Evolutionary conservation across 2,329 filamentous ascomycete genomes (phyloP), one percentile per base, ranked within the genome.

Genomic region (Claviceps citrina): DNA sequence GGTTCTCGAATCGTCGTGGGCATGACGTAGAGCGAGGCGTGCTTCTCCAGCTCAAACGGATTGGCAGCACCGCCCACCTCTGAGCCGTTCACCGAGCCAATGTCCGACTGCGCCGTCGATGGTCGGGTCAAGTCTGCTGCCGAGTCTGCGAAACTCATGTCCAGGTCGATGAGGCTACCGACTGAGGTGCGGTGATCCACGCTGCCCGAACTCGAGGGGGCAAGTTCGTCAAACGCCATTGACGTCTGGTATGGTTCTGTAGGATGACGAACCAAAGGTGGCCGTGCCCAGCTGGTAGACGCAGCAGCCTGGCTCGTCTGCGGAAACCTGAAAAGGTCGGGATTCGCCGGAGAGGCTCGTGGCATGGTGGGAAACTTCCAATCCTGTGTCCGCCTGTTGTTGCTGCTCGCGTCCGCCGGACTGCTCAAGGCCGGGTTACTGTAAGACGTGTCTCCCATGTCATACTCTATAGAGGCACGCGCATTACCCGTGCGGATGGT

Each of bases 21-120:
- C 48, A 55, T 51, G 10, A 59, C 60, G 45, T 75, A 73, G 1
- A 76, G 57, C 1, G 73, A 76, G 1, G 71, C 62, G 47, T 78
- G 74, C n/a, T 70, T 67, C 52, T 80, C 76, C 3, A 79, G 62
- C 40, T 78, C 72, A 42, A 79, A 79, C 0, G 75, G 73, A 47
- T 74, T 73, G 2, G 62, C 65, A 2, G 62, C 65, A 10, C 66
- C 62, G 20, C 70, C 67, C 25, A 70, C 54, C 42, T 76, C 70
- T 1, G 73, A 74, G 38, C 73, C 73, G 7, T 66, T 64, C 9
- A 76, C 60, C 1, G 71, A 75, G 2, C 54, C 67, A 10, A 64
- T 68, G 44, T 76, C 72, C 1, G 74, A 78, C 51, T 76, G 69
- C 9, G 73, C 72, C 0, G 72, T 76, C 2, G 73, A 76, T 0